Conservation (phyloP, 108 stramenopile genomes). For the Asterionellopsis glacialis region DNA sequence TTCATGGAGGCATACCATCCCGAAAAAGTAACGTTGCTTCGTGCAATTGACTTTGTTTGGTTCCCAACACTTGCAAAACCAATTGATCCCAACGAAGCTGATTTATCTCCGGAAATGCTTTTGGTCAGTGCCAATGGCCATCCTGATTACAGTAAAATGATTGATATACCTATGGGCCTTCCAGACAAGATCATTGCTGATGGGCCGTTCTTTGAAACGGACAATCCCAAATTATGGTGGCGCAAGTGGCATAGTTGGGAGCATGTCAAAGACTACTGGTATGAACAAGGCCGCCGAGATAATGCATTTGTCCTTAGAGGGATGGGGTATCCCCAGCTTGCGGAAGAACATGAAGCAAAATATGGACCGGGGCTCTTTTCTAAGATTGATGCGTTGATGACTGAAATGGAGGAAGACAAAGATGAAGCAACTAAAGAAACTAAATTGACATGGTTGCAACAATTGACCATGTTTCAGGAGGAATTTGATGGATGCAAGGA, state of each 20-base stretch:
- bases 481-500: conserved; percentile 41
- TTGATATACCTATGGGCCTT: conserved; percentile 57
- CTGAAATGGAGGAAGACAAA: conserved; percentile 18
- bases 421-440: conserved; percentile 14
- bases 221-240: conserved; percentile 48
- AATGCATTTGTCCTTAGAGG: conserved; percentile 47
- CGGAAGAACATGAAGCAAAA: conserved; percentile 80
- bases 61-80: conserved; percentile 72
- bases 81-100: conserved; percentile 62
- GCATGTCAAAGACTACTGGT: conserved; percentile 62
- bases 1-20: conserved; percentile 83
- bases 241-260: conserved; percentile 77
- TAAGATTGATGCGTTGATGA: conserved; percentile 29
- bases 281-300: conserved; percentile 41
- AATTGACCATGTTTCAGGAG: conserved; percentile 27
- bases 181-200: conserved; percentile 70
- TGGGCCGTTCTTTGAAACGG: conserved; percentile 65
- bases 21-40: conserved; percentile 74
- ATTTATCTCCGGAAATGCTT: conserved; percentile 29
- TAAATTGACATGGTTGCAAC: conserved; percentile 21
- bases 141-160: conserved; percentile 67
- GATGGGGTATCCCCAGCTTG: conserved; percentile 68
- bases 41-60: conserved; percentile 87
- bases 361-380: conserved; percentile 59
- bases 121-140: conserved; percentile 63